Base-by-base conservation (phyloP, 2,329 filamentous ascomycete species). In the Dactylellina haptotyla region DNA sequence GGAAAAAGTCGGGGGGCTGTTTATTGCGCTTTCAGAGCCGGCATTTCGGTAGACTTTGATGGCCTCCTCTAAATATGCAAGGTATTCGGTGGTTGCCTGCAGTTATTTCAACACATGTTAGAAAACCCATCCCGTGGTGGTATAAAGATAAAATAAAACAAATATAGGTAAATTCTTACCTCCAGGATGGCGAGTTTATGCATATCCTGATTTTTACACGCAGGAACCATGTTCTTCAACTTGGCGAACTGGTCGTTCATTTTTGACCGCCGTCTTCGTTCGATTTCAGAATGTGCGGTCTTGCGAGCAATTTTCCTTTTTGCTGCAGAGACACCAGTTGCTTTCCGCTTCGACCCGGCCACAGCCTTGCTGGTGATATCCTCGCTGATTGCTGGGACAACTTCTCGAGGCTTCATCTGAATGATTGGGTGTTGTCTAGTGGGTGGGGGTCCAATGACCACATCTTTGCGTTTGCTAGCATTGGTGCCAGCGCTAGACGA, bases 221-320 rank as follows among this genome's bases (percentile, higher is more conserved):
- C 94, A 0, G 95, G 95, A 66, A 98, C 96, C 91, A 99, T 93
- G 78, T 90, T 87, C 82, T 98, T 98, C 76, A 98, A 83, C 14
- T 96, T 90, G 1, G 88, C 90, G 82, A 98, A 98, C 82, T 98
- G 95, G 80, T 98, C 94, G 77, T 99, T 98, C 94, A 98, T 99
- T 84, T 98, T 99, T 10, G 92, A 96, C 75, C 95, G 85, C 78
- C 95, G 84, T 67, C 94, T 84, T 48, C 95, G 85, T 83, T 99
- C 95, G 77, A 98, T 99, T 76, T 98, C 82, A 79, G 93, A 97
- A 79, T 99, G 95, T 9, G 95, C 95, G 1, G 94, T 98, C 83
- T 97, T 98, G 76, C 95, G 87, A 4, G 95, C 93, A 77, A 95
- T 96, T 83, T 97, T 98, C 64, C 93, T 87, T n/a, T 93, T 93